Conservation (phyloP, 805 yeast genomes). For the Metschnikowia chrysomelidarum region DNA sequence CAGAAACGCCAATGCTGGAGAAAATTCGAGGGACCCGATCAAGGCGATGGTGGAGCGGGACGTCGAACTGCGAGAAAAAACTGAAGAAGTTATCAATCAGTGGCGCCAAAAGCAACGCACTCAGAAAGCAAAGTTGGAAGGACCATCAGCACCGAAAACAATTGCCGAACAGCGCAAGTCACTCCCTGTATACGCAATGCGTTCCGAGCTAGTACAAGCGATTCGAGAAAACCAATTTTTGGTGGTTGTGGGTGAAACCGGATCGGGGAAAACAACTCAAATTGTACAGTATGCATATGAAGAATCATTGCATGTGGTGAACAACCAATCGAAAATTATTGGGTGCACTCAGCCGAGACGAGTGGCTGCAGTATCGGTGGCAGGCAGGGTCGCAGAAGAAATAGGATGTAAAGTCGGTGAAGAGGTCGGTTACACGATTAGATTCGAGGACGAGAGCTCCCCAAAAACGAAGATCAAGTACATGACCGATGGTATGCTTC, state of each 20-base stretch:
- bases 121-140: conserved; percentile 8
- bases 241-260: conserved; percentile 93
- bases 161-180: conserved; percentile 43
- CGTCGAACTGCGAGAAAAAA: conserved; percentile 8
- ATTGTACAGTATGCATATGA: conserved; percentile 48
- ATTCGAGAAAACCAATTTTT: conserved; percentile 75
- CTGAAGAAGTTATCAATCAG: conserved; percentile 15
- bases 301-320: conserved; percentile 50
- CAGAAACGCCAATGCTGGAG: conserved; percentile 22
- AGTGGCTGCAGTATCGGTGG: conserved; percentile 80
- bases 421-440: conserved; percentile 80
- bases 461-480: conserved; percentile 72
- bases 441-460: conserved; percentile 71
- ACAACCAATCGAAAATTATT: conserved; percentile 29
- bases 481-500: conserved; percentile 96
- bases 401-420: conserved; percentile 64
- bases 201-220: conserved; percentile 54
- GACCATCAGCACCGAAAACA: conserved; percentile 1
- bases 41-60: conserved; percentile 8
- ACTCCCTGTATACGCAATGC: conserved; percentile 72
- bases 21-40: conserved; percentile 13
- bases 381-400: conserved; percentile 81
- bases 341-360: conserved; percentile 84
- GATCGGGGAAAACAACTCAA: conserved; percentile 50
- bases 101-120: conserved; percentile 18